A percentile compares a stretch with the other conserved stretches of the same genome.
Evolutionary conservation across 2,329 filamentous ascomycete species (phyloP).

Genomic region (Arthrobotrys megalospora): DNA sequence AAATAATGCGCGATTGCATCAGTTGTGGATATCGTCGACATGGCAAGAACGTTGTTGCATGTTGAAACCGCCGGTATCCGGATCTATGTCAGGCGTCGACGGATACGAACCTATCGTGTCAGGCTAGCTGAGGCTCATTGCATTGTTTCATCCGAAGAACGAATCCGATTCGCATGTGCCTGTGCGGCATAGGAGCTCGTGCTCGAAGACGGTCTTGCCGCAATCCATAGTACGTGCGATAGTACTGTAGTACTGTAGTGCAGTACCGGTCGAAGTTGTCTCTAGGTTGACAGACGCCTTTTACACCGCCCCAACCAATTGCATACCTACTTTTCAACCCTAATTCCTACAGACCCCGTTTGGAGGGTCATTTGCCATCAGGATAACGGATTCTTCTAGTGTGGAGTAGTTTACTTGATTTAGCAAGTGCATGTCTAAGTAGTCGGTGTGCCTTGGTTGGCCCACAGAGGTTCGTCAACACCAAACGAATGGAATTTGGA

Average conservation of each 20-base stretch:
- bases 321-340: slow-evolving; percentile 3
- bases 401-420: slow-evolving; percentile 42
- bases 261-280: background rate
- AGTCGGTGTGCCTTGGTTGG: slow-evolving; percentile 20
- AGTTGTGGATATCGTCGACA: slow-evolving; percentile 42
- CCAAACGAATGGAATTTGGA: slow-evolving; percentile 34
- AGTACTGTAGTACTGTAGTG: background rate
- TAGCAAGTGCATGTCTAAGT: slow-evolving; percentile 14
- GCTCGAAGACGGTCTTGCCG: slow-evolving; percentile 36
- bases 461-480: slow-evolving; percentile 11
- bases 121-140: slow-evolving; percentile 47
- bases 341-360: slow-evolving; percentile 4
- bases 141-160: slow-evolving; percentile 48
- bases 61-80: slow-evolving; percentile 43
- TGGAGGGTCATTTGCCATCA: slow-evolving; percentile 13
- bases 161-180: slow-evolving; percentile 45
- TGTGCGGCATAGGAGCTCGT: slow-evolving; percentile 38
- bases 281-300: slow-evolving; percentile 17
- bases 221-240: slow-evolving; percentile 31
- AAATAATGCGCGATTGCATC: slow-evolving; percentile 31
- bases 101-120: slow-evolving; percentile 1
- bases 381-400: background rate
- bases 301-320: slow-evolving; percentile 13
- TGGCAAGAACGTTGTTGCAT: slow-evolving; percentile 11
- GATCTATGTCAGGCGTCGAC: slow-evolving; percentile 35